Percentiles rank a stretch among this genome's conserved stretches.
Evolutionary conservation across 306 rosid species (phyloP).

Genomic region (barrel medic (Medicago truncatula)): DNA sequence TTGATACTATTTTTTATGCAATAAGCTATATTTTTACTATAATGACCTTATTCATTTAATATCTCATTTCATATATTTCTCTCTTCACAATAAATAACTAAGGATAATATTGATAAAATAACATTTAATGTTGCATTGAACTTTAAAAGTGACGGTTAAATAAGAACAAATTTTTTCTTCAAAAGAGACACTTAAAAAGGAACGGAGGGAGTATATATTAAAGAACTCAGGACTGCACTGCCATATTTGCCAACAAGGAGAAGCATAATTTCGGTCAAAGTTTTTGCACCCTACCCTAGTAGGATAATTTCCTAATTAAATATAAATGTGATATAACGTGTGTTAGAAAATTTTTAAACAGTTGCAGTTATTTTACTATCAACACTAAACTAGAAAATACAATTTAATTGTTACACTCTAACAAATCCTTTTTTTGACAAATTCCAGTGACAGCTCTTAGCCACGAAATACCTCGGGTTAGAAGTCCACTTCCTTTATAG

Average conservation of each 20-base stretch:
- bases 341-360: background rate
- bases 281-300: too few species aligned
- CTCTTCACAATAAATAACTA: too few species aligned
- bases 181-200: too few species aligned
- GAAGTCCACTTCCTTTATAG: background rate
- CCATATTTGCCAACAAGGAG: background rate
- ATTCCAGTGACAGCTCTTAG: background rate
- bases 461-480: background rate
- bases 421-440: background rate
- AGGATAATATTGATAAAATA: too few species aligned
- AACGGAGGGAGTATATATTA: too few species aligned
- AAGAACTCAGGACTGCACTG: background rate
- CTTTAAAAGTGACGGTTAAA: too few species aligned
- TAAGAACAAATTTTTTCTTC: too few species aligned
- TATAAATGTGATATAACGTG: slow-evolving; percentile 2
- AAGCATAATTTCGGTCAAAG: background rate
- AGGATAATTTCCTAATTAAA: background rate
- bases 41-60: too few species aligned
- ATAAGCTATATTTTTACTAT: too few species aligned
- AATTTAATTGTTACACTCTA: background rate
- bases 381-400: slow-evolving; percentile 6
- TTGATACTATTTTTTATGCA: too few species aligned
- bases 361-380: slow-evolving; percentile 3
- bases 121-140: too few species aligned
- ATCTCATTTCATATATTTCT: too few species aligned